Evolutionary conservation across 805 yeast species (phyloP).

Genomic region (Metschnikowia matae): DNA sequence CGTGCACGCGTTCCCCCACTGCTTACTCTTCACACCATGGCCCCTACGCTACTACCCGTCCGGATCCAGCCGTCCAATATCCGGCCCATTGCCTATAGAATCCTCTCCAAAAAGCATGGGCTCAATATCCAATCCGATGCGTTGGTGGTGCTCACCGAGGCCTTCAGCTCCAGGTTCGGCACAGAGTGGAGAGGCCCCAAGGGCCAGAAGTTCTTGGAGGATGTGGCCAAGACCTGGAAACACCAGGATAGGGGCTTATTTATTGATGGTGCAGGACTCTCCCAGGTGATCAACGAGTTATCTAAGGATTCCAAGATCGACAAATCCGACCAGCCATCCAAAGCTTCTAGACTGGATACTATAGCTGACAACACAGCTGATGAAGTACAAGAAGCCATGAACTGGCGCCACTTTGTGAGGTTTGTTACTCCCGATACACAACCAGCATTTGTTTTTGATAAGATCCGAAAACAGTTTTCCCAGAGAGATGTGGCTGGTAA

Average conservation of each 20-base stretch:
- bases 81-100: slow-evolving; percentile 87
- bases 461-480: slow-evolving; percentile 54
- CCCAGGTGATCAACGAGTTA: slow-evolving; percentile 58
- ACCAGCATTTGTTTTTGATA: slow-evolving; percentile 62
- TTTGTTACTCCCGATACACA: slow-evolving; percentile 61
- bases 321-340: background rate
- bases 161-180: slow-evolving; percentile 74
- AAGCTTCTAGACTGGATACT: slow-evolving; percentile 21
- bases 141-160: slow-evolving; percentile 63
- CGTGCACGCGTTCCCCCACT: background rate
- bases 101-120: slow-evolving; percentile 88
- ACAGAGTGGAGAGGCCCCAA: slow-evolving; percentile 75
- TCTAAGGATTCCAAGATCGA: slow-evolving; percentile 15
- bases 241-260: slow-evolving; percentile 85
- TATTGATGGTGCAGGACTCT: slow-evolving; percentile 69
- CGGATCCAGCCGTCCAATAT: slow-evolving; percentile 74
- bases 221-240: slow-evolving; percentile 79
- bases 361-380: slow-evolving; percentile 14
- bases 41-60: slow-evolving; percentile 54
- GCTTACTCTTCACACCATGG: background rate
- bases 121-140: slow-evolving; percentile 87
- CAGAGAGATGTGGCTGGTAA: slow-evolving; percentile 13
- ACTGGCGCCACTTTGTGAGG: slow-evolving; percentile 73
- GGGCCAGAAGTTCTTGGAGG: slow-evolving; percentile 65
- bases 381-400: slow-evolving; percentile 29